phyloP scores from a whole-genome alignment of 2,329 filamentous ascomycete species.

The Aspergillus sp. region DNA sequence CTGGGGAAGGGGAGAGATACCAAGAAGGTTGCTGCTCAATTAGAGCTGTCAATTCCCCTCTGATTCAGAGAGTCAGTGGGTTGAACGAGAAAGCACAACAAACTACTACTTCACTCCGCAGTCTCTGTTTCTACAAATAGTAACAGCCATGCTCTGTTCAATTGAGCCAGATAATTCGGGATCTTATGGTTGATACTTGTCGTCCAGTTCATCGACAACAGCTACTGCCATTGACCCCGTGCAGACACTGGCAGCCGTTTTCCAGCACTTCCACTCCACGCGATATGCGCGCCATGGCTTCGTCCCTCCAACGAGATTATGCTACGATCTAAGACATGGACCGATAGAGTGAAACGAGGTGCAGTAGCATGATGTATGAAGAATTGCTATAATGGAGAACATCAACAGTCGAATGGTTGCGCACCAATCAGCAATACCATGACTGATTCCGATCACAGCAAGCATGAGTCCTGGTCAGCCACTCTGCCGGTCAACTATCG shows the following conservation, averaged over 20 bases:
- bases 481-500: background rate
- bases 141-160: background rate
- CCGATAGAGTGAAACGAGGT: background rate
- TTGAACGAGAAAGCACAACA: too few relatives aligned
- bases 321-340: conserved; percentile 1
- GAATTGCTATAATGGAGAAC: background rate
- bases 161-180: background rate
- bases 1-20: background rate
- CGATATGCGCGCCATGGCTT: background rate
- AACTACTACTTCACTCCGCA: background rate
- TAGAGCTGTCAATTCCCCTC: background rate
- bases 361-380: conserved; percentile 3
- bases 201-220: background rate
- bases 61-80: background rate
- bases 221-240: background rate
- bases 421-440: background rate
- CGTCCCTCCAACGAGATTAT: conserved; percentile 2
- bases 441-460: background rate
- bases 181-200: background rate
- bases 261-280: background rate
- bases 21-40: background rate
- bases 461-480: background rate
- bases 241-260: background rate
- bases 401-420: background rate
- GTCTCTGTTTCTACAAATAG: background rate